Evolutionary conservation across 1,284 basidiomycete genomes (phyloP), one percentile per base, ranked within the genome.

Genomic region (Pseudozyma pruni): DNA sequence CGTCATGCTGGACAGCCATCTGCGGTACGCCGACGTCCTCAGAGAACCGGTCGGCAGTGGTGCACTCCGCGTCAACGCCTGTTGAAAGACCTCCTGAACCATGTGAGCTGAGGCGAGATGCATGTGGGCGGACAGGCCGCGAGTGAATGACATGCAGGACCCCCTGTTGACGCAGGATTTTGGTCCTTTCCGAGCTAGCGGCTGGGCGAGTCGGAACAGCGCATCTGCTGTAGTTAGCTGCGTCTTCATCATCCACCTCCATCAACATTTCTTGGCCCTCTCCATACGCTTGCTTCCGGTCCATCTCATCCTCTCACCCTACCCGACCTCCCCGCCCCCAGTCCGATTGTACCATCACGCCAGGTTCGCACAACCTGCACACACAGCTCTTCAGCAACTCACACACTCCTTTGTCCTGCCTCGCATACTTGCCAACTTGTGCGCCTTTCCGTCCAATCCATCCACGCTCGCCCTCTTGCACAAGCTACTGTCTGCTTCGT

Each of bases 371-470:
- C 41, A 4, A 37, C 44, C 33, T 35, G 41, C 35, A 29, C 34
- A 23, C 19, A 57, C 59, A 55, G 66, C 66, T 69, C 66, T 69
- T 63, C 66, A 69, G 59, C 66, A 63, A 9, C 38, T n/a, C 39
- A 62, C 39, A 62, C 66, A 35, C 44, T 69, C 59, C 16, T 60
- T 68, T 60, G 27, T 29, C 27, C 11, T 11, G 11, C 11, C 27
- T 6, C 27, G 27, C 27, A 6, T n/a, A n/a, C n/a, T n/a, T n/a
- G n/a, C n/a, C n/a, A n/a, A n/a, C n/a, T 25, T 13, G n/a, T 17
- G 43, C 25, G 13, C 8, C 11, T 16, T 27, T 37, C 31, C 41
- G 0, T n/a, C 13, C 32, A 27, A 17, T 14, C 33, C 19, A 47
- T 39, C 16, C n/a, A 43, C 43, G 14, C 11, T 38, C 13, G 19